Evolutionary conservation across 2,329 filamentous ascomycete genomes (phyloP).

Genomic region (Phaeophleospora eucalypticola): DNA sequence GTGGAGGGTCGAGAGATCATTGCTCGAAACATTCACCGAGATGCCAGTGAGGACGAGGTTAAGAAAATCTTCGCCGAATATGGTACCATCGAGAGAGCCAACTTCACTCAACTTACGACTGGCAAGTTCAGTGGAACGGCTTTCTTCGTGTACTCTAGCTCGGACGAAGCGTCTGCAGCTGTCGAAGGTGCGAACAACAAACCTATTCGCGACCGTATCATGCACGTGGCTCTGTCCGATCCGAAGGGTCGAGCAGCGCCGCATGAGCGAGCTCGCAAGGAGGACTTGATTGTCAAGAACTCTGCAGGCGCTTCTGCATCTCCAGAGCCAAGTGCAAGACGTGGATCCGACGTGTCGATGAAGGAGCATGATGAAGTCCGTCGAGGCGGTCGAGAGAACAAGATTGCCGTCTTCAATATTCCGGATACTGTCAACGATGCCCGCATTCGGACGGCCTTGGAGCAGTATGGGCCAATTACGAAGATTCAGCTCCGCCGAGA

Average conservation of each 20-base stretch:
- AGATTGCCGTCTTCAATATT: constrained; percentile 76
- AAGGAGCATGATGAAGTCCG: constrained; percentile 18
- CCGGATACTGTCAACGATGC: constrained; percentile 91
- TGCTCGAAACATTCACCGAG: constrained; percentile 79
- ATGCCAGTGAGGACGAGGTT: constrained; percentile 64
- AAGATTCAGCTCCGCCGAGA: constrained; percentile 77
- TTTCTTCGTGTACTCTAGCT: constrained; percentile 72
- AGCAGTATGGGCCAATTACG: constrained; percentile 65
- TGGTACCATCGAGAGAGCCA: constrained; percentile 68
- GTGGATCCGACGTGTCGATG: constrained; percentile 31
- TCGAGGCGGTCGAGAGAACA: constrained; percentile 52
- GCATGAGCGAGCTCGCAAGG: constrained; percentile 27
- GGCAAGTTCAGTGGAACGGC: constrained; percentile 72
- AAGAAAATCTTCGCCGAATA: constrained; percentile 68
- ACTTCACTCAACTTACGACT: constrained; percentile 63
- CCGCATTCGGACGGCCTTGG: constrained; percentile 69
- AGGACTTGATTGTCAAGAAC: constrained; percentile 31
- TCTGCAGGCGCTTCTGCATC: constrained; percentile 15
- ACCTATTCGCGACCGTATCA: constrained; percentile 32
- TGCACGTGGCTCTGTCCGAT: constrained; percentile 32
- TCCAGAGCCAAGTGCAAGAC: constrained; percentile 23
- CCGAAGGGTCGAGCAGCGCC: constrained; percentile 28
- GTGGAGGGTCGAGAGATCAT: constrained; percentile 87
- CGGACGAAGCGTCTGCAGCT: constrained; percentile 33
- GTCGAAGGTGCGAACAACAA: constrained; percentile 32